Evolutionary conservation across 768 basidiomycete species (phyloP), one percentile per base, ranked within the genome.

Genomic region (Myochromella boudieri): DNA sequence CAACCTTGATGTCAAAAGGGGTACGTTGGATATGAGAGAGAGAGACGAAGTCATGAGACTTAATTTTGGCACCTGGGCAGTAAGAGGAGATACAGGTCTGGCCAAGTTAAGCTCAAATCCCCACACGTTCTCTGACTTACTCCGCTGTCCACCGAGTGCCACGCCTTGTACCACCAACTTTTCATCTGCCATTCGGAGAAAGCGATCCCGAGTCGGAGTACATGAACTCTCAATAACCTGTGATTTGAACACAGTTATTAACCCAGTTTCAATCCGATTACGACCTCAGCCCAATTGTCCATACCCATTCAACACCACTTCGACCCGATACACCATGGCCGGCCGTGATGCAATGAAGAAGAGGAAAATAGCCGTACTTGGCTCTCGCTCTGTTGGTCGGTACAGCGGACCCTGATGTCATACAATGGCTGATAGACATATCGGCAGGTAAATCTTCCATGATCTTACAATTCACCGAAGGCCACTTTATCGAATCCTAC

Each of bases 391-490:
- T 59, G 91, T 93, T 60, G 91, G 91, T 91, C 51, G 60, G 83
- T 67, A 33, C 22, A 28, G 12, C 29, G 48, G 54, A 15, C 46
- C 40, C 46, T 60, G 37, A 38, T 39, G 48, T 51, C 49, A 53
- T 44, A 26, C 45, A 38, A 40, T 29, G 49, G 47, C 29, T 50
- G 32, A 26, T 18, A 17, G 24, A 24, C 31, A 3, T 36, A 52
- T 48, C 39, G 44, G 44, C 71, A 94, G 95, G 95, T 54, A 97
- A 97, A 74, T 91, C 91, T 18, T 94, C 94, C 24, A 79, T 97
- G 50, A 81, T 94, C 51, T 71, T 88, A 52, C 89, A 91, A 64
- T 95, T 87, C 70, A 84, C 89, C 63, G 87, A 95, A 55, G 83
- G 84, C 56, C 80, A 84, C 54, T 97, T 95, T 61, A 79, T 86